Percentiles rank a stretch among this genome's conserved stretches.
Evolutionary conservation across 495 filamentous ascomycete species (phyloP).

Genomic region (Neurospora pannonica): DNA sequence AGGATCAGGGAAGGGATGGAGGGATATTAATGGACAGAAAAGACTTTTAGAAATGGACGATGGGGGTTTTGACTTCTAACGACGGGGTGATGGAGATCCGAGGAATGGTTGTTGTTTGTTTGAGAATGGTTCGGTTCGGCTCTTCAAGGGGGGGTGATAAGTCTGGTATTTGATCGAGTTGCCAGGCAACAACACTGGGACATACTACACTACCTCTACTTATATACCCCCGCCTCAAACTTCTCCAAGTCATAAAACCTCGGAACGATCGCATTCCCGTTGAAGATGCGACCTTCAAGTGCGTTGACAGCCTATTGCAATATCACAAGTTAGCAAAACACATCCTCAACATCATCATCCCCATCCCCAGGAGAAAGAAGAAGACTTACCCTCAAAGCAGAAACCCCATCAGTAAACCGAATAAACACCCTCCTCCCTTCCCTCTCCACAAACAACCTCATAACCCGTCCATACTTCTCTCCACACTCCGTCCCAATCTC

Average conservation of each 20-base stretch:
- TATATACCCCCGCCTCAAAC: constrained; percentile 67
- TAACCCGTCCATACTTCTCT: constrained; percentile 81
- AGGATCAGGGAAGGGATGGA: neutral
- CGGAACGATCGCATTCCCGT: constrained; percentile 70
- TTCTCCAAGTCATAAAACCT: constrained; percentile 70
- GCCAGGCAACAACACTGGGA: neutral
- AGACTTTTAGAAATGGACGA: neutral
- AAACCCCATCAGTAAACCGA: constrained; percentile 73
- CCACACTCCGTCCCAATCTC: constrained; percentile 92
- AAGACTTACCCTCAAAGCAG: constrained; percentile 63
- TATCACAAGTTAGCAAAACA: neutral
- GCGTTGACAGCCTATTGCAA: constrained; percentile 77
- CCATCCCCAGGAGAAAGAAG: neutral
- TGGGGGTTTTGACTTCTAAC: neutral
- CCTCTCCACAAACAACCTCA: constrained; percentile 65
- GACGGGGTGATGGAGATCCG: neutral
- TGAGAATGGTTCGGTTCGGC: neutral
- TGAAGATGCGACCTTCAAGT: constrained; percentile 74
- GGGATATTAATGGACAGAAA: neutral
- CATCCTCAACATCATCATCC: neutral
- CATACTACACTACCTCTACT: constrained; percentile 7
- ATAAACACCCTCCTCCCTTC: constrained; percentile 64
- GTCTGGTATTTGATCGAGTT: neutral
- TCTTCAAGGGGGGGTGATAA: neutral
- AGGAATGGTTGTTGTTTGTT: neutral